Base-by-base conservation (phyloP, 129 eudicot species). In the Arctium lappa region DNA sequence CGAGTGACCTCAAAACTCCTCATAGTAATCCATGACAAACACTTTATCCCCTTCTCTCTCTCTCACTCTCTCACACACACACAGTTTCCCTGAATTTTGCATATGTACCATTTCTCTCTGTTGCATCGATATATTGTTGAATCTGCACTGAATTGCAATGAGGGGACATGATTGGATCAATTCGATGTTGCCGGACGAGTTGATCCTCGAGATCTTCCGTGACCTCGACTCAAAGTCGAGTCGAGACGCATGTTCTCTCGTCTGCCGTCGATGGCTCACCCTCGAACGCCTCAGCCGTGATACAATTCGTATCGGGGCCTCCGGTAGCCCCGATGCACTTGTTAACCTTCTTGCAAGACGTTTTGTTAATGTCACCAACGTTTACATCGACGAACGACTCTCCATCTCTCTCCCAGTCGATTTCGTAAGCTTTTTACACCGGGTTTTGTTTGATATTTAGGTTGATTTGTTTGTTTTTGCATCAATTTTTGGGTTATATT, bases 221-320 rank as follows among this genome's bases (percentile, higher is more conserved):
- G 77, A 56, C 60, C 79, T 94, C 4, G 89, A 86, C 18, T 82
- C 89, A 9, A 92, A 94, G 79, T 68, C 91, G 3, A 89, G 78
- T 87, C 87, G 97, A 18, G 97, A 94, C 42, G 92, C 97, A 0
- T 88, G 89, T 60, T 89, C 97, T 7, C 89, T 94, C 53, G 98
- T 94, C 29, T 94, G 98, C 87, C 89, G 89, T 42, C 87, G 97
- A 29, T 94, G 98, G 98, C 87, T 88, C 69, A 33, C 69, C 42
- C 91, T 94, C 40, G 97, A 94, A 69, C 89, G 97, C 16, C 85
- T 87, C 68, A 91, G 97, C 89, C 98, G 98, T 29, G 92, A 88
- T 53, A 89, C 98, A 8, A 82, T 94, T 48, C 97, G 94, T 10
- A 86, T 94, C 86, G 97, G 95, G 13, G 98, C 98, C 9, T 92